Conservation (phyloP, 1,139 yeast genomes). For the Diutina neorugosa region DNA sequence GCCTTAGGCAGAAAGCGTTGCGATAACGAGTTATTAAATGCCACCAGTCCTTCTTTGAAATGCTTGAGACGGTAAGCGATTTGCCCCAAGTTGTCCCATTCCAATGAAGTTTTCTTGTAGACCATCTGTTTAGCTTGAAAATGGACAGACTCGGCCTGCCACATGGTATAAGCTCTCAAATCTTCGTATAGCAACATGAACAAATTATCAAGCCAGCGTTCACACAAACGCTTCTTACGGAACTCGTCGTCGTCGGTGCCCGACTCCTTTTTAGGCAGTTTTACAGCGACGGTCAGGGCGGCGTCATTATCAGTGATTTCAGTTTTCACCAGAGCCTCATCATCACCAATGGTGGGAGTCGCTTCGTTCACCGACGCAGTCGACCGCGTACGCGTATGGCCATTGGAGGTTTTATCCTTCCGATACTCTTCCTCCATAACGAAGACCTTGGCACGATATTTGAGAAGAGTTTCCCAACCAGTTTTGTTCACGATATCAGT, state of each 20-base stretch:
- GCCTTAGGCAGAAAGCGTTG: conserved; percentile 37
- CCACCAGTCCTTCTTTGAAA: conserved; percentile 68
- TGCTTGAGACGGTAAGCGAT: conserved; percentile 73
- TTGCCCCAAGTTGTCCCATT: conserved; percentile 88
- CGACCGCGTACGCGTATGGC: conserved; percentile 6
- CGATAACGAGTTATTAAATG: conserved; percentile 66
- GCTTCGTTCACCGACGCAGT: conserved; percentile 10
- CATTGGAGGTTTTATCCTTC: conserved; percentile 21
- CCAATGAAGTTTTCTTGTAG: conserved; percentile 69
- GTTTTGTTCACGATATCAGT: conserved; percentile 58
- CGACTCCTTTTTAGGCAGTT: conserved; percentile 22
- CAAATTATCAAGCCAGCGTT: conserved; percentile 85
- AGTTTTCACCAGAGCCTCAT: conserved; percentile 5
- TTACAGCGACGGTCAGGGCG: conserved; percentile 25
- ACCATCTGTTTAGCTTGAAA: conserved; percentile 63
- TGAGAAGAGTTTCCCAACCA: conserved; percentile 87
- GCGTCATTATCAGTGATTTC: conserved; percentile 9
- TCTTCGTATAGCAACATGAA: conserved; percentile 85
- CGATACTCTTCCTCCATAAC: conserved; percentile 92
- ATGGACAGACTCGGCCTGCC: conserved; percentile 76
- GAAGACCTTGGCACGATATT: conserved; percentile 71
- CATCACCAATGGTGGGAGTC: conserved; percentile 7
- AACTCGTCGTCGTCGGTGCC: conserved; percentile 20
- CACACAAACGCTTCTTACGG: conserved; percentile 74
- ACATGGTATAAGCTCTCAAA: conserved; percentile 68